phyloP scores from a whole-genome alignment of 148 eudicot genomes.

The Drosera capensis region DNA sequence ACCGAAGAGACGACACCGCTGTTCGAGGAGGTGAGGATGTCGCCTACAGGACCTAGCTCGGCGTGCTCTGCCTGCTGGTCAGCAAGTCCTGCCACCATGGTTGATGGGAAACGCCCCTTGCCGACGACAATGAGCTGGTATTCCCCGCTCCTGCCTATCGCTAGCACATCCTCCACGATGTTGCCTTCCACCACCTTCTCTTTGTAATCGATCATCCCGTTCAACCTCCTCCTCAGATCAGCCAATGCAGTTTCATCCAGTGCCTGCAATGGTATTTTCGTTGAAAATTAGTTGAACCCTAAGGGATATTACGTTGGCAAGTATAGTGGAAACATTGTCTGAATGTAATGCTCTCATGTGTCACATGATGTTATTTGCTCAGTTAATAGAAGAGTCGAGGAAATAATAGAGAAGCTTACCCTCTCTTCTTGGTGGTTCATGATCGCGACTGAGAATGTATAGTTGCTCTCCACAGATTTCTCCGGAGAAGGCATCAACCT shows the following conservation, averaged over 20 bases:
- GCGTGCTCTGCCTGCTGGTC: constrained; percentile 23
- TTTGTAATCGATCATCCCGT: constrained; percentile 13
- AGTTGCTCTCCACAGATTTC: constrained; percentile 17
- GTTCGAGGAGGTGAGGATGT: constrained; percentile 21
- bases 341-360: no score
- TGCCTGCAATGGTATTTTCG: constrained; percentile 4
- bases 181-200: constrained; percentile 10
- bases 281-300: neutral
- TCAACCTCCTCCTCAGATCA: constrained; percentile 16
- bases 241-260: constrained; percentile 13
- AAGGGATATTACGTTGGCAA: no score
- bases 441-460: constrained; percentile 20
- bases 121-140: constrained; percentile 29
- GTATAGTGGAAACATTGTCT: neutral
- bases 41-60: constrained; percentile 28
- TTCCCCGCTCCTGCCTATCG: constrained; percentile 16
- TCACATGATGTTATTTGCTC: no score
- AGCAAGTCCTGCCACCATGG: constrained; percentile 23
- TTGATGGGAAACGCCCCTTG: constrained; percentile 29
- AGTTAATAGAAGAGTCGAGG: neutral
- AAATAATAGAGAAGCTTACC: constrained; percentile 6
- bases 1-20: constrained; percentile 22
- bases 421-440: constrained; percentile 15
- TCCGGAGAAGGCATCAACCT: constrained; percentile 20
- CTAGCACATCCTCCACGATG: constrained; percentile 19